Conservation (phyloP, 1,284 basidiomycete genomes). For the Ceratobasidium theobromae region DNA sequence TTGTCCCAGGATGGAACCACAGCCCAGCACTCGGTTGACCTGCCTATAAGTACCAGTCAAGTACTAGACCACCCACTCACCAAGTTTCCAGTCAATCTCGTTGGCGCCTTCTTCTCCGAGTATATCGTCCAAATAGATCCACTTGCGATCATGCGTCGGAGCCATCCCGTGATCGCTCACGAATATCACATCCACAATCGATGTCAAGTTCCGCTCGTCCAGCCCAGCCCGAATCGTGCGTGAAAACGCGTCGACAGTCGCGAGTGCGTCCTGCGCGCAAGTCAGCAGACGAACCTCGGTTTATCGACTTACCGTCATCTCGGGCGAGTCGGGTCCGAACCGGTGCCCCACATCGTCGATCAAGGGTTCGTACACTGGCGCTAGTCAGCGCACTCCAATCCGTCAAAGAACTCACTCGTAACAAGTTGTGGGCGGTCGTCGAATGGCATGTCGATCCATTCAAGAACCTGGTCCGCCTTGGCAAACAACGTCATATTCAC, state of each 20-base stretch:
- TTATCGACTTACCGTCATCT: conserved; percentile 61
- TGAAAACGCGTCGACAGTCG: conserved; percentile 73
- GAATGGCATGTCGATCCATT: conserved; percentile 75
- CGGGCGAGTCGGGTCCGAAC: conserved; percentile 69
- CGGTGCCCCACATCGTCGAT: conserved; percentile 80
- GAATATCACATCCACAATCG: conserved; percentile 85
- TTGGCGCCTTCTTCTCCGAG: conserved; percentile 66
- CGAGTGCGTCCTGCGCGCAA: conserved; percentile 60
- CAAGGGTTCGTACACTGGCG: conserved; percentile 70
- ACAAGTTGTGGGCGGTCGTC: conserved; percentile 74
- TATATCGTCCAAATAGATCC: conserved; percentile 81
- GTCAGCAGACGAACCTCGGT: background rate
- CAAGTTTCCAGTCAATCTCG: conserved; percentile 71
- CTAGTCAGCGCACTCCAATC: conserved; percentile 15
- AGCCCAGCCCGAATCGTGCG: conserved; percentile 64
- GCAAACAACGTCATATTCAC: conserved; percentile 61
- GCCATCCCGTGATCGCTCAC: conserved; percentile 95
- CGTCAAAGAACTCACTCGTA: conserved; percentile 53
- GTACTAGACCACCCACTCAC: conserved; percentile 41
- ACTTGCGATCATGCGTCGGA: conserved; percentile 72
- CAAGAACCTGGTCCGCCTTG: conserved; percentile 72
- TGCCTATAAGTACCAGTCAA: conserved; percentile 37
- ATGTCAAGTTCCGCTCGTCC: conserved; percentile 69
- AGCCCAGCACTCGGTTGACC: conserved; percentile 86
- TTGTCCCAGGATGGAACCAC: conserved; percentile 63